Evolutionary conservation across 192 early-diverging fungal species (phyloP).

Genomic region (Entomortierella beljakovae): DNA sequence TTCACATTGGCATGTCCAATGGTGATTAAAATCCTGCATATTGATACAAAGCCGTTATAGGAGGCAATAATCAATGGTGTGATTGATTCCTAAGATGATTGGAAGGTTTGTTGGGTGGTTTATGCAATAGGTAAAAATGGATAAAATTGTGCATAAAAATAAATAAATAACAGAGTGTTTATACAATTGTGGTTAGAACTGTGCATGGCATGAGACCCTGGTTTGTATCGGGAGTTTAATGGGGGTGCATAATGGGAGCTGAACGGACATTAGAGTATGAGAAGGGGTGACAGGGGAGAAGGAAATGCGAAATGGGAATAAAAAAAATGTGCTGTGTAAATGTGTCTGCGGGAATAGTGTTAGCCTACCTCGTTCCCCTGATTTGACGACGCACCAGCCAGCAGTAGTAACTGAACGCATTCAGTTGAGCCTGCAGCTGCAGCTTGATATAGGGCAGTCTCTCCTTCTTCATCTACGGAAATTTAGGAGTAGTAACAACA

Average conservation of each 20-base stretch:
- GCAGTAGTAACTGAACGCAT: slow-evolving; percentile 51
- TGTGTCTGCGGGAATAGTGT: background rate
- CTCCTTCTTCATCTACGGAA: slow-evolving; percentile 56
- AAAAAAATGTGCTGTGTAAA: background rate
- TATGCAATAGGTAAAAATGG: background rate
- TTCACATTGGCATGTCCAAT: slow-evolving; percentile 56
- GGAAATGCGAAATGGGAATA: background rate
- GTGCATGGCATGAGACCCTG: too few relatives aligned
- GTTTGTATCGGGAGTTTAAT: too few relatives aligned
- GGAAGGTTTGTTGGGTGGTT: background rate
- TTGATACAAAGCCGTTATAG: slow-evolving; percentile 61
- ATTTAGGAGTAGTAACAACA: background rate
- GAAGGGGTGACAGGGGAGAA: background rate
- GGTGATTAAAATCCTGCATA: slow-evolving; percentile 58
- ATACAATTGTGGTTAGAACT: too few relatives aligned
- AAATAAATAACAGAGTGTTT: too few relatives aligned
- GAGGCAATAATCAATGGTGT: slow-evolving; percentile 78
- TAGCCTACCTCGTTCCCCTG: slow-evolving; percentile 51
- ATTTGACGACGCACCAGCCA: slow-evolving; percentile 42
- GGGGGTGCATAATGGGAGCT: too few relatives aligned
- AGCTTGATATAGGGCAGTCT: slow-evolving; percentile 58
- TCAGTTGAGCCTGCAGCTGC: slow-evolving; percentile 48
- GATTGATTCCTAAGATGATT: slow-evolving; percentile 42
- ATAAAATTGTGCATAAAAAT: background rate
- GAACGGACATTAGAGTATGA: background rate